phyloP scores from a whole-genome alignment of 2,329 filamentous ascomycete genomes.

The Cordyceps cateniannulata region DNA sequence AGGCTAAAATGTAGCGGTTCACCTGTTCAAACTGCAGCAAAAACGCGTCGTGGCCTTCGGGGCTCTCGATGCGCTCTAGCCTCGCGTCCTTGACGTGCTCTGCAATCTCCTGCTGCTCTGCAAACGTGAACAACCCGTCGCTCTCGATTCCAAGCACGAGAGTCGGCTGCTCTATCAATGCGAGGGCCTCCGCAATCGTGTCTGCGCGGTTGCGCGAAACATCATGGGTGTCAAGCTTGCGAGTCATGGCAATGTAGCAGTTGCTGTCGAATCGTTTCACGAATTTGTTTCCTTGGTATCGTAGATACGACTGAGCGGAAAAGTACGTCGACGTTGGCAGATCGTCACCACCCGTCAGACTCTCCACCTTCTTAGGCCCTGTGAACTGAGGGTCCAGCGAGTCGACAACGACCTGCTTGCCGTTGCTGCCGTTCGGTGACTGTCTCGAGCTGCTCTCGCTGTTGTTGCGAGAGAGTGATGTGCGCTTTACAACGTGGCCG shows the following conservation, averaged over 20 bases:
- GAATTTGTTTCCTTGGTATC: constrained; percentile 95
- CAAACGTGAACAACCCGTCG: constrained; percentile 94
- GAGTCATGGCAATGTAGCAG: constrained; percentile 97
- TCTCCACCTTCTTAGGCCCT: constrained; percentile 47
- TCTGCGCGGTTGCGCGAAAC: constrained; percentile 71
- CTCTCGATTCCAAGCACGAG: constrained; percentile 91
- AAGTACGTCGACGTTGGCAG: constrained; percentile 75
- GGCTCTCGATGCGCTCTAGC: constrained; percentile 82
- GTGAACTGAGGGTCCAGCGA: constrained; percentile 60
- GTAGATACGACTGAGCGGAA: constrained; percentile 93
- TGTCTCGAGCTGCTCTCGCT: constrained; percentile 26
- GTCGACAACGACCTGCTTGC: constrained; percentile 20
- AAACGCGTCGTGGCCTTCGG: constrained; percentile 95
- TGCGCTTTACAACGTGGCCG: constrained; percentile 60
- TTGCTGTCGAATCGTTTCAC: constrained; percentile 96
- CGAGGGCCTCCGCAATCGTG: constrained; percentile 67
- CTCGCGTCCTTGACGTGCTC: constrained; percentile 69
- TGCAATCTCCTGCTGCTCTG: constrained; percentile 90
- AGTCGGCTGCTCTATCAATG: constrained; percentile 78
- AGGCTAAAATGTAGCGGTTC: constrained; percentile 77
- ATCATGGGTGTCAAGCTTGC: constrained; percentile 96
- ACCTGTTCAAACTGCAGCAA: constrained; percentile 96
- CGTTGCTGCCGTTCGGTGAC: constrained; percentile 18
- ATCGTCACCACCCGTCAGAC: constrained; percentile 44
- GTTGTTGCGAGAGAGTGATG: constrained; percentile 40